phyloP scores from a whole-genome alignment of 1,139 yeast genomes.

The Nakaseomyces kungkrabaensis region DNA sequence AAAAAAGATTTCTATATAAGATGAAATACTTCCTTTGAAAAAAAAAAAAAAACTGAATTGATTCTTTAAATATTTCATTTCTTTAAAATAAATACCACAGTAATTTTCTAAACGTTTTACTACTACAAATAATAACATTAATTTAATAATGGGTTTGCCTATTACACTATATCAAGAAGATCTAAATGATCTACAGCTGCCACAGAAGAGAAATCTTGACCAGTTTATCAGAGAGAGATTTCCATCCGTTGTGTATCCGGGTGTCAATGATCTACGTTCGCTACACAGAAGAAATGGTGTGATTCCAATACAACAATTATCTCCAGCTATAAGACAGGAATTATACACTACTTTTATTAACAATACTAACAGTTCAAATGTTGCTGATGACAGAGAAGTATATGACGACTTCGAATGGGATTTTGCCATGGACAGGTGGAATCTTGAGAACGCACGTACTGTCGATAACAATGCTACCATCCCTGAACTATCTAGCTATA shows the following conservation, averaged over 20 bases:
- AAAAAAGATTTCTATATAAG: no score
- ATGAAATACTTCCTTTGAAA: no score
- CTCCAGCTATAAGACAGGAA: background rate
- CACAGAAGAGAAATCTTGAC: background rate
- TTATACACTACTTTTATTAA: background rate
- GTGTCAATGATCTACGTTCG: background rate
- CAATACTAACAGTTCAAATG: background rate
- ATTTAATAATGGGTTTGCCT: background rate
- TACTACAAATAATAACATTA: no score
- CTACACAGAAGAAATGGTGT: background rate
- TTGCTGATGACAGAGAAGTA: background rate
- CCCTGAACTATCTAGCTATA: background rate
- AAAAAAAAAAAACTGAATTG: no score
- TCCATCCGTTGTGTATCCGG: background rate
- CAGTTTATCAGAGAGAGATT: conserved; percentile 1
- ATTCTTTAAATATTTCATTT: no score
- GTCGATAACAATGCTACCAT: background rate
- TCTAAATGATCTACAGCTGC: background rate
- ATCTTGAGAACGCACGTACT: background rate
- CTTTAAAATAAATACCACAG: no score
- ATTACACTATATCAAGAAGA: conserved; percentile 1
- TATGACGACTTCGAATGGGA: background rate
- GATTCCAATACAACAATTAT: background rate
- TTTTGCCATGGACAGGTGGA: conserved; percentile 1
- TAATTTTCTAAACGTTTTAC: no score